Evolutionary conservation across 164 flowering plant species (phyloP).

Genomic region (Platanus orientalis): DNA sequence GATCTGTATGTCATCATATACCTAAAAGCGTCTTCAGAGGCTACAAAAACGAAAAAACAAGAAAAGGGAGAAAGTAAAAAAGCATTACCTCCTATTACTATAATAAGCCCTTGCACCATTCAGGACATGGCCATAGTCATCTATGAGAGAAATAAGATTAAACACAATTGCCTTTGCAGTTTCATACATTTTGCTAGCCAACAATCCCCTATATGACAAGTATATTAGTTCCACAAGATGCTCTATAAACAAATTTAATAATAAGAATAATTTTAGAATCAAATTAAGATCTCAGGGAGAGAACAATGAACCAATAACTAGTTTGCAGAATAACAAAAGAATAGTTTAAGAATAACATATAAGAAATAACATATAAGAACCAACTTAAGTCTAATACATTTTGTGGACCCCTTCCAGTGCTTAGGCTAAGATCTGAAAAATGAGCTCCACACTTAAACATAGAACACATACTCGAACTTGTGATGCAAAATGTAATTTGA

Average conservation of each 20-base stretch:
- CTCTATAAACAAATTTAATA: neutral
- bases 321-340: too few species aligned
- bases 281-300: neutral
- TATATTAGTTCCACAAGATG: neutral
- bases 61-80: neutral
- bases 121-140: constrained; percentile 64
- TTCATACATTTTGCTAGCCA: constrained; percentile 79
- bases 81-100: constrained; percentile 74
- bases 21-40: neutral
- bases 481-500: too few species aligned
- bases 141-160: constrained; percentile 65
- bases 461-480: too few species aligned
- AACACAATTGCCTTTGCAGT: constrained; percentile 76
- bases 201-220: constrained; percentile 66
- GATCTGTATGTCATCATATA: too few species aligned
- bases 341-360: too few species aligned
- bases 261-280: neutral
- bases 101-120: constrained; percentile 90
- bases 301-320: neutral
- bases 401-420: too few species aligned
- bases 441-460: too few species aligned
- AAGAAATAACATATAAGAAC: too few species aligned
- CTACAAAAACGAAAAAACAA: neutral
- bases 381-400: neutral
- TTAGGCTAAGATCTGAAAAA: neutral